phyloP scores from a whole-genome alignment of 495 filamentous ascomycete genomes.

The Pyronema omphalodes region DNA sequence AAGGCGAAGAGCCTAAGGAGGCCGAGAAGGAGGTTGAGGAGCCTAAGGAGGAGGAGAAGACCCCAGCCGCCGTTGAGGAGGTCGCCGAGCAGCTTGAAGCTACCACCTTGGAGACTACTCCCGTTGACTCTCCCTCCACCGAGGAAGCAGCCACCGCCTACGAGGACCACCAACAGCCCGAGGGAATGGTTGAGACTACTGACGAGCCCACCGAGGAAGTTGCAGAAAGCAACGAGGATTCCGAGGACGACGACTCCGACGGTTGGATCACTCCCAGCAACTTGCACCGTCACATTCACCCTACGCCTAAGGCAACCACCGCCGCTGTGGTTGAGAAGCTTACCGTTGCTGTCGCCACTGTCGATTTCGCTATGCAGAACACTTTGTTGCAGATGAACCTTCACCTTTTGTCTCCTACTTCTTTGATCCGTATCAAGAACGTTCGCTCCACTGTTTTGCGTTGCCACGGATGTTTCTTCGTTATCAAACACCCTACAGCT shows the following conservation, averaged over 20 bases:
- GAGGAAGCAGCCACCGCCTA: slow-evolving; percentile 5
- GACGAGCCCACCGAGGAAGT: not conserved
- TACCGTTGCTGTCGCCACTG: slow-evolving; percentile 71
- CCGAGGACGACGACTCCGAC: slow-evolving; percentile 44
- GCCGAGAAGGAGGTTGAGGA: not conserved
- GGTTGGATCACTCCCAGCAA: slow-evolving; percentile 95
- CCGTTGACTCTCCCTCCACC: slow-evolving; percentile 6
- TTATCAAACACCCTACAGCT: slow-evolving; percentile 52
- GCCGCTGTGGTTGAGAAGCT: slow-evolving; percentile 34
- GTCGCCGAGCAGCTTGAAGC: not conserved
- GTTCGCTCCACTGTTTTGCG: slow-evolving; percentile 75
- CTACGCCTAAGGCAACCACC: slow-evolving; percentile 56
- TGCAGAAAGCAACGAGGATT: slow-evolving; percentile 26
- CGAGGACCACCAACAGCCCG: slow-evolving; percentile 7
- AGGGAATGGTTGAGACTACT: not conserved
- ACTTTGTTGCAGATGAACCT: slow-evolving; percentile 86
- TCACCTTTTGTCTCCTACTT: slow-evolving; percentile 59
- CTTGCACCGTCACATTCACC: slow-evolving; percentile 61
- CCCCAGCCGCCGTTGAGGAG: not conserved
- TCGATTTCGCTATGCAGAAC: slow-evolving; percentile 95
- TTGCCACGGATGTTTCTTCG: slow-evolving; percentile 85
- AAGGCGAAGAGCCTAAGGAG: not conserved
- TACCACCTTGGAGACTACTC: not conserved
- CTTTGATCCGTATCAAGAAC: slow-evolving; percentile 53
- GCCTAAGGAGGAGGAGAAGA: not conserved